Evolutionary conservation across 1,139 yeast genomes (phyloP).

Genomic region (Candida pseudocylindracea): DNA sequence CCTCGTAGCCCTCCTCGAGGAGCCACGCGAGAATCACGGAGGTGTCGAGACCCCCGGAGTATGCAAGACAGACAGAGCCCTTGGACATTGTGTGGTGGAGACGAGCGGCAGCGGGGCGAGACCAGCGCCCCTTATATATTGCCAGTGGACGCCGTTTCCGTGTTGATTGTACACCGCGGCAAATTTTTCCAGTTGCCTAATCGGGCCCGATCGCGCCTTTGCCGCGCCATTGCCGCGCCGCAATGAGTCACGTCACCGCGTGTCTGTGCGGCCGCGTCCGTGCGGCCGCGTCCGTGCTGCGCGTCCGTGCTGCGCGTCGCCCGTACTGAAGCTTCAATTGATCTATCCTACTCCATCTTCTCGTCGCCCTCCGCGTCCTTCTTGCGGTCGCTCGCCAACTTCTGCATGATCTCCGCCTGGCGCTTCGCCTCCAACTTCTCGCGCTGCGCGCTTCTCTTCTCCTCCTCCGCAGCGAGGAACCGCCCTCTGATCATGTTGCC

Average conservation of each 20-base stretch:
- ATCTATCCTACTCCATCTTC: constrained; percentile 4
- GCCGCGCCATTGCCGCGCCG: no score
- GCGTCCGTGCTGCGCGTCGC: no score
- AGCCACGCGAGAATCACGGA: constrained; percentile 96
- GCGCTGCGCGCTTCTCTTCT: constrained; percentile 74
- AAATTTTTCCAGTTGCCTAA: constrained; percentile 3
- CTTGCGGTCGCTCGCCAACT: constrained; percentile 46
- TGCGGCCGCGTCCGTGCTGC: no score
- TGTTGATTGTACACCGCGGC: constrained; percentile 5
- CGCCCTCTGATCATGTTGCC: constrained; percentile 95
- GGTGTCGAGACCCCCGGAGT: constrained; percentile 98
- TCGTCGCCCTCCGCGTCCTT: constrained; percentile 7
- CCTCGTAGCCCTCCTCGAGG: constrained; percentile 94
- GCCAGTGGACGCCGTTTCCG: background rate
- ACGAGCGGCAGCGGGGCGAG: constrained; percentile 1
- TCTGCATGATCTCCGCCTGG: constrained; percentile 78
- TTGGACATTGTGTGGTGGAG: constrained; percentile 38
- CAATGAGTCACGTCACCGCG: no score
- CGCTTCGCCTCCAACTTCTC: constrained; percentile 77
- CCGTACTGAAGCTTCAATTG: no score
- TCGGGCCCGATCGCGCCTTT: no score
- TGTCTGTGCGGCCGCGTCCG: no score
- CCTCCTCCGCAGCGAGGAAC: constrained; percentile 86
- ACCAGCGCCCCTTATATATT: constrained; percentile 2
- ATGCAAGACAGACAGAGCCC: constrained; percentile 97